Conservation (phyloP, 1,284 basidiomycete genomes). For the Naganishia sp. region DNA sequence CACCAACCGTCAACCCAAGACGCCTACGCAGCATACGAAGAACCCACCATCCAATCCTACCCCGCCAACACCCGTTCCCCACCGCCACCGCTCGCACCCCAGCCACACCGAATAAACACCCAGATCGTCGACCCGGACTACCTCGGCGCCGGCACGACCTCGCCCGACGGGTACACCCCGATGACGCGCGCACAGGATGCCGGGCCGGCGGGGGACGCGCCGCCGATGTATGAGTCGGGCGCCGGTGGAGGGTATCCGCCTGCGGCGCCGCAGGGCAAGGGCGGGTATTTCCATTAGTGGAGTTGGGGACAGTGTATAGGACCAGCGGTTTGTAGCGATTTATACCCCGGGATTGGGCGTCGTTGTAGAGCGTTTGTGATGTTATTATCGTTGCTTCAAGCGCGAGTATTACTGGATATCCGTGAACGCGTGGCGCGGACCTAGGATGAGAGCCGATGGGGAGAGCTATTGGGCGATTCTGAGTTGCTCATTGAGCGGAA, state of each 20-base stretch:
- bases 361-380: constrained; percentile 7
- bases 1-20: constrained; percentile 4
- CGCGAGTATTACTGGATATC: background rate
- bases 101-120: constrained; percentile 11
- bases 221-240: constrained; percentile 17
- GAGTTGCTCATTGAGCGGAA: too few species aligned
- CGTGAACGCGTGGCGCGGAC: too few species aligned
- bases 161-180: constrained; percentile 1
- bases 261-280: background rate
- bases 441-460: too few species aligned
- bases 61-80: background rate
- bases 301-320: background rate
- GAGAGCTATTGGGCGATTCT: too few species aligned
- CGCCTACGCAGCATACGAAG: constrained; percentile 23
- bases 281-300: constrained; percentile 21
- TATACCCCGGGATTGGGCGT: background rate
- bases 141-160: constrained; percentile 1
- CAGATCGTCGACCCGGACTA: background rate
- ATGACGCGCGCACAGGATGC: constrained; percentile 8
- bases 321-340: background rate
- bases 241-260: constrained; percentile 11
- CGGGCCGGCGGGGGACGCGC: constrained; percentile 13
- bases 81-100: constrained; percentile 10
- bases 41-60: constrained; percentile 1
- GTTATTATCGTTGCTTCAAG: background rate